Evolutionary conservation across 75 land plant genomes (phyloP).

Genomic region (Ceratopteris richardii): DNA sequence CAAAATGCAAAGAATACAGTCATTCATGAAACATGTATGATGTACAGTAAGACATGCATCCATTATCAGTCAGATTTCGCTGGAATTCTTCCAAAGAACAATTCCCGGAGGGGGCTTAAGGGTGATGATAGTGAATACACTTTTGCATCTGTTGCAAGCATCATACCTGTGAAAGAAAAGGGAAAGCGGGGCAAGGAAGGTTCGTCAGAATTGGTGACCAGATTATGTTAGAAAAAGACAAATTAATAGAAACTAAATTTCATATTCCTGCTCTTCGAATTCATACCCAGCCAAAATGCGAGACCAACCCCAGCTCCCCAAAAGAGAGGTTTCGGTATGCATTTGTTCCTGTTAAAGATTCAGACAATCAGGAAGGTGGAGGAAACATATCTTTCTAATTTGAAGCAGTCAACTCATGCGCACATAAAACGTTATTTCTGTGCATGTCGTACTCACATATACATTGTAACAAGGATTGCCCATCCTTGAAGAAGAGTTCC

Average conservation of each 20-base stretch:
- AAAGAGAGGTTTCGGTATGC: conserved; percentile 12
- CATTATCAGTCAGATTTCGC: too few relatives aligned
- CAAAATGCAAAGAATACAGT: too few relatives aligned
- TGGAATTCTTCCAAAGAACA: conserved; percentile 11
- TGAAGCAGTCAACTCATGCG: too few relatives aligned
- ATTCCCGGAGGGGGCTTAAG: conserved; percentile 18
- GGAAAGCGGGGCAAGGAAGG: not conserved
- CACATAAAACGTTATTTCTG: too few relatives aligned
- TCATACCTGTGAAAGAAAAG: conserved; percentile 14
- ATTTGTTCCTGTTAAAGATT: conserved; percentile 14
- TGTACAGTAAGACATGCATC: too few relatives aligned
- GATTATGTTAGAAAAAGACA: too few relatives aligned
- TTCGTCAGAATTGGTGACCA: not conserved
- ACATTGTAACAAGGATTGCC: conserved; percentile 75
- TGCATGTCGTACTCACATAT: conserved; percentile 54
- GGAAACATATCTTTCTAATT: not conserved
- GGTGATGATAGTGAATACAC: conserved; percentile 19
- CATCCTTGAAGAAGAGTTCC: conserved; percentile 67
- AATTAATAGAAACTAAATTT: too few relatives aligned
- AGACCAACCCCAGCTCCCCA: conserved; percentile 10
- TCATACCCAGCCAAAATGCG: conserved; percentile 22
- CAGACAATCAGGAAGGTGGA: not conserved
- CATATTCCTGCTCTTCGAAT: too few relatives aligned
- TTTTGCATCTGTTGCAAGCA: conserved; percentile 25
- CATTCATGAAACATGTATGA: too few relatives aligned